Base-by-base conservation (phyloP, 2,329 filamentous ascomycete genomes). In the Exophiala spinifera region DNA sequence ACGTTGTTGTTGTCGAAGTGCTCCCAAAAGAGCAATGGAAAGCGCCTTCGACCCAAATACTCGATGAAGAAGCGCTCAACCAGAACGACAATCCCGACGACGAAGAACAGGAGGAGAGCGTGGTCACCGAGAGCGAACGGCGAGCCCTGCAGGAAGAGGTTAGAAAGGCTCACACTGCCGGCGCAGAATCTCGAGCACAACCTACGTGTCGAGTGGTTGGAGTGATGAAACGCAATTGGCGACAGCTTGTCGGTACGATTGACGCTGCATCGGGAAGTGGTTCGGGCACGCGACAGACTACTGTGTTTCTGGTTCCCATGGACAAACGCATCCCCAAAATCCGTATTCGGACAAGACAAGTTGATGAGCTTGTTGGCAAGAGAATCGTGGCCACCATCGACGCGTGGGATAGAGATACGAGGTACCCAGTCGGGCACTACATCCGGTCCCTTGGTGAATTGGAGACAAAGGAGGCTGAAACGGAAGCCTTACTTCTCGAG, bases 251-350 rank as follows among this genome's bases (percentile, higher is more conserved):
- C 58, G 94, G 94, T 1, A 91, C 96, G 67, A 87, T 99, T 53
- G 94, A 99, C 68, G 23, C 54, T 5, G 28, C 43, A 2, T 85
- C 87, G 47, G 89, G 88, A 10, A 95, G 91, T 1, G 86, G 91
- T 46, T 86, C 86, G 65, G 90, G 89, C 25, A 83, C 91, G 55
- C 88, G 88, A 65, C 90, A 95, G 68, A 91, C 96, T 68, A 95
- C 84, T 14, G 91, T 99, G 13, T 99, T 99, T 72, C 79, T 99
- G 15, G 85, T 97, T 46, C 91, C 94, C 3, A 97, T 99, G 92
- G 92, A 99, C 72, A 97, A 96, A 77, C 87, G 90, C 65, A 88
- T 99, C 19, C 94, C 94, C 2, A 99, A 97, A 76, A 96, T 99
- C 65, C 84, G 91, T 43, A 84, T 99, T 51, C 86, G 91, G 47